Evolutionary conservation across 2,329 filamentous ascomycete genomes (phyloP).

Genomic region (Parafenestella ontariensis): DNA sequence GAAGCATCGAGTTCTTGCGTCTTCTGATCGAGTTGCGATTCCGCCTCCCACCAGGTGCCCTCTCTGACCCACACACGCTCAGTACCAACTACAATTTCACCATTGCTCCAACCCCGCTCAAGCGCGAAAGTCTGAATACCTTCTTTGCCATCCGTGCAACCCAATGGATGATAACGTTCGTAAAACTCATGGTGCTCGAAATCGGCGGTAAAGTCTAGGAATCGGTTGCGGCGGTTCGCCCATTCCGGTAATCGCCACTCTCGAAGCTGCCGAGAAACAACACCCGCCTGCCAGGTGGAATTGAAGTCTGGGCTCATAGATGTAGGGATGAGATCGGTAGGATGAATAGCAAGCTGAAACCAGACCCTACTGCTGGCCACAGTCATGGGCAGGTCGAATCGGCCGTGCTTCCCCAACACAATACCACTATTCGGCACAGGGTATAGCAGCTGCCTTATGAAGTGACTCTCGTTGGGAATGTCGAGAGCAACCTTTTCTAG

Average conservation of each 20-base stretch:
- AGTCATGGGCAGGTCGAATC: conserved; percentile 77
- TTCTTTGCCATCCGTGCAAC: conserved; percentile 88
- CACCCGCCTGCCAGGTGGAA: conserved; percentile 91
- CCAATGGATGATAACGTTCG: conserved; percentile 79
- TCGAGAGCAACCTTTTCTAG: conserved; percentile 88
- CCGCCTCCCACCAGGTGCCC: conserved; percentile 95
- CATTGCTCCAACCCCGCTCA: conserved; percentile 97
- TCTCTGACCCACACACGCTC: conserved; percentile 97
- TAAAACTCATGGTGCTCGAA: conserved; percentile 94
- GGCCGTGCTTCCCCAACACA: conserved; percentile 75
- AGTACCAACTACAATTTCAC: conserved; percentile 87
- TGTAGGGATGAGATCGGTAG: conserved; percentile 83
- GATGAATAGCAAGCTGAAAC: conserved; percentile 93
- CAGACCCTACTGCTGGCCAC: conserved; percentile 87
- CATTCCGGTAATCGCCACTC: conserved; percentile 95
- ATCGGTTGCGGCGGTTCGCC: conserved; percentile 90
- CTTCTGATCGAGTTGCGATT: conserved; percentile 92
- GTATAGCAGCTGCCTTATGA: conserved; percentile 81
- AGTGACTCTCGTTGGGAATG: conserved; percentile 81
- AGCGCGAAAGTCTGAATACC: conserved; percentile 94
- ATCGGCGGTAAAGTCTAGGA: conserved; percentile 94
- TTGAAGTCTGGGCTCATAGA: conserved; percentile 75
- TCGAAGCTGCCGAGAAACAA: conserved; percentile 89
- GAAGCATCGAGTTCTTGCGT: conserved; percentile 58
- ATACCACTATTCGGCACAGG: conserved; percentile 81